Evolutionary conservation across 1,284 basidiomycete genomes (phyloP).

Genomic region (Vanrija pseudolonga): DNA sequence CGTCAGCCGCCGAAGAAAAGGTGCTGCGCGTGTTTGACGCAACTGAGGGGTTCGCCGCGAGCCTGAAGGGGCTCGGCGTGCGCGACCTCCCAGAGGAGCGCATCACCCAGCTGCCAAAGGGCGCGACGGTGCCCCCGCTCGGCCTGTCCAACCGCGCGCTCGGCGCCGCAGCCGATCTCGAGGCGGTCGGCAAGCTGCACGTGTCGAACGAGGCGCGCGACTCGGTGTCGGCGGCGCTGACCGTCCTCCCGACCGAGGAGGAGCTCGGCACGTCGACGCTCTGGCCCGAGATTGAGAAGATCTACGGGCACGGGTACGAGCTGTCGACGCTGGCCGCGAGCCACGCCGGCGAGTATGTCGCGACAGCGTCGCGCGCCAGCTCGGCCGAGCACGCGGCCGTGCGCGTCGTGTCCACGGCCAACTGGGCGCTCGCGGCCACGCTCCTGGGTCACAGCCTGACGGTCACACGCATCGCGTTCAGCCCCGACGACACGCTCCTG

Average conservation of each 20-base stretch:
- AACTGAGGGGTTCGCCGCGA: slow-evolving; percentile 68
- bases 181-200: slow-evolving; percentile 24
- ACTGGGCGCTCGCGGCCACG: slow-evolving; percentile 62
- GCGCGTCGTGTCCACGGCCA: slow-evolving; percentile 70
- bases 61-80: slow-evolving; percentile 53
- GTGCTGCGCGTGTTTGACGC: slow-evolving; percentile 87
- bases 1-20: slow-evolving; percentile 88
- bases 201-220: slow-evolving; percentile 42
- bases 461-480: slow-evolving; percentile 85
- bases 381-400: slow-evolving; percentile 83
- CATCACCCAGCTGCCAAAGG: slow-evolving; percentile 39
- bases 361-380: slow-evolving; percentile 87
- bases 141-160: slow-evolving; percentile 71
- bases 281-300: slow-evolving; percentile 96
- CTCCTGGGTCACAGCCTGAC: slow-evolving; percentile 74
- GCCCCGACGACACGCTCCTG: slow-evolving; percentile 71
- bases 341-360: slow-evolving; percentile 65
- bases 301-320: slow-evolving; percentile 98
- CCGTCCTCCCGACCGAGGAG: slow-evolving; percentile 54
- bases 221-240: slow-evolving; percentile 44
- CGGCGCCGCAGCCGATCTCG: slow-evolving; percentile 56
- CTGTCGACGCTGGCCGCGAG: slow-evolving; percentile 73
- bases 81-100: slow-evolving; percentile 1
- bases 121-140: slow-evolving; percentile 70
- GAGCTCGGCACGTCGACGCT: slow-evolving; percentile 75